Percentiles rank a stretch among this genome's conserved stretches.
Conservation (phyloP, 768 basidiomycete genomes). For the Rickenella mellea region DNA sequence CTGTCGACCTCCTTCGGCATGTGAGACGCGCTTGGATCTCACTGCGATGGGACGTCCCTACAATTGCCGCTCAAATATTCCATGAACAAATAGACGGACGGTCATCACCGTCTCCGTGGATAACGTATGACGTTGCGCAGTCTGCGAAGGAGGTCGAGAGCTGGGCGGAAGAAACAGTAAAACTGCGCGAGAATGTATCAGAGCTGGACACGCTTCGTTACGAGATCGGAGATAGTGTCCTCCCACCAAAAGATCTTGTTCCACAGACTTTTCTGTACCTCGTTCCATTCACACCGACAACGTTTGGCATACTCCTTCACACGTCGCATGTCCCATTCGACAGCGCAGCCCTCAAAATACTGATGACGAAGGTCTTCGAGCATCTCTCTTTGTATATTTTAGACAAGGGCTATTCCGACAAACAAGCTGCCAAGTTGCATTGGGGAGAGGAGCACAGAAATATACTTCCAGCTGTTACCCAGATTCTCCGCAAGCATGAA, state of each 20-base stretch:
- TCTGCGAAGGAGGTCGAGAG: slow-evolving; percentile 2
- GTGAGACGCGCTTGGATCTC: slow-evolving; percentile 11
- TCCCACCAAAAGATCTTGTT: slow-evolving; percentile 12
- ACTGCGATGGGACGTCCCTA: slow-evolving; percentile 13
- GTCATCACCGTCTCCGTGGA: slow-evolving; percentile 3
- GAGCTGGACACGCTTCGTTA: slow-evolving; percentile 13
- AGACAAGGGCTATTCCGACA: too few species aligned
- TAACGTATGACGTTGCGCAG: slow-evolving; percentile 8
- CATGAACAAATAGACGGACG: slow-evolving; percentile 11
- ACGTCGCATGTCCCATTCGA: slow-evolving; percentile 16
- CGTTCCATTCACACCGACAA: slow-evolving; percentile 2
- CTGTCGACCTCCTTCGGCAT: slow-evolving; percentile 2
- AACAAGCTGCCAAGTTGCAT: too few species aligned
- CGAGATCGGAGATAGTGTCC: slow-evolving; percentile 8
- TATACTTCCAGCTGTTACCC: slow-evolving; percentile 9
- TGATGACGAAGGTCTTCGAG: too few species aligned
- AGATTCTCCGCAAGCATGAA: not conserved
- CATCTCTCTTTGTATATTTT: too few species aligned
- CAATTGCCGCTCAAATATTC: slow-evolving; percentile 9
- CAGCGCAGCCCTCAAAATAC: slow-evolving; percentile 13
- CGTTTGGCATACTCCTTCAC: slow-evolving; percentile 14
- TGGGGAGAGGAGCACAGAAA: slow-evolving; percentile 13
- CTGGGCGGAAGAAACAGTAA: slow-evolving; percentile 14
- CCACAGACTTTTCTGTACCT: slow-evolving; percentile 17
- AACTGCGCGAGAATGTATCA: slow-evolving; percentile 1